Base-by-base conservation (phyloP, 371 early-diverging fungal genomes). In the Lichtheimia ornata region DNA sequence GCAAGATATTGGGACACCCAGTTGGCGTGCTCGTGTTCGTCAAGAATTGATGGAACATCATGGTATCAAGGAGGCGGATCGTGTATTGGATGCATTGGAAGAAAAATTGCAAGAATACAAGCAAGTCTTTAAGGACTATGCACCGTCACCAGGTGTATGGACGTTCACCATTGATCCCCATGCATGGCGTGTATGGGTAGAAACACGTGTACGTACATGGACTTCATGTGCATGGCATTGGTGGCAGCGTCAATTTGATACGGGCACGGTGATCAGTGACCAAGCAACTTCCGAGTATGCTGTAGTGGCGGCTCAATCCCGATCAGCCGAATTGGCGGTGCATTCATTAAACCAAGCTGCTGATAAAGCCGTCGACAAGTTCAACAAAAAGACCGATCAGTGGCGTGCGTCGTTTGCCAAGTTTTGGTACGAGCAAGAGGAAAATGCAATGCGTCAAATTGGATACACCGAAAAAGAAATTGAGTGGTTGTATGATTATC, bases 381-480 rank as follows among this genome's bases (percentile, higher is more conserved):
- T 73, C 3, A 62, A 53, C 13, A 54, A 70, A 13, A 50, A 56
- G 12, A 63, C 63, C 2, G 22, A 60, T 15, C 42, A 62, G 12
- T 69, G 63, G 56, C 66, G 66, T 52, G 20, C 67, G 2, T 66
- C 61, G 11, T 73, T 77, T 67, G 81, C 68, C 15, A 41, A 64
- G 15, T 71, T 59, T 59, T 75, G 81, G 77, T 63, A 60, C 44
- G 64, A 73, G 42, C 69, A 73, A 53, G 67, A 79, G 49, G 41
- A 60, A 9, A 69, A 79, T 20, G 70, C 72, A 0, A 75, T 68
- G 18, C 58, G 64, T 11, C 71, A 70, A 50, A 54, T 79, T 27
- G 81, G 77, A 5, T 80, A 80, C 43, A 73, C 81, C 9, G 73
- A 80, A 56, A 69, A 74, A 7, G 77, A 80, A 18, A 63, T 80